Base-by-base conservation (phyloP, 2,329 filamentous ascomycete species). In the Stemphylium beticola region DNA sequence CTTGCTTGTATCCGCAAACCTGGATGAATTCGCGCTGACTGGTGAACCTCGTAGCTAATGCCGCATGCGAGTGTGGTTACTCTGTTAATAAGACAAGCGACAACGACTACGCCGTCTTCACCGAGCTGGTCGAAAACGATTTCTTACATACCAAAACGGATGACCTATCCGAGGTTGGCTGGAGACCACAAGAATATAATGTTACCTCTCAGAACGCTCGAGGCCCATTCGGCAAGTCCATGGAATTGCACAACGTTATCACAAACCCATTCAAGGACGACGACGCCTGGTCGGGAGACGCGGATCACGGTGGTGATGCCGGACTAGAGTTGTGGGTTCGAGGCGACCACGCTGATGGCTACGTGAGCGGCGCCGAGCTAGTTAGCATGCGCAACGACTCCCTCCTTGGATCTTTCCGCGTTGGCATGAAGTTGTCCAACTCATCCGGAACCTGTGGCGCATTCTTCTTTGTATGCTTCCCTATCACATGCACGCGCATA, bases 61-160 rank as follows among this genome's bases (percentile, higher is more conserved):
- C 82, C 4, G 79, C 81, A 57, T 93, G 90, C 76, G 84, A 89
- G 65, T 93, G 90, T 69, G 90, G 90, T 46, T 93, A 91, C 72
- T 82, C 82, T 3, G 74, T 87, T 39, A 78, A 77, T 56, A 74
- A 79, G 34, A 79, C 77, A n/a, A 67, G 75, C 40, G 74, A 76
- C 24, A 61, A 69, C 4, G 53, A 65, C 6, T 66, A 74, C 41
- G 74, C 79, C 36, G 68, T 89, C 47, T 92, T 90, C 71, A 91
- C 87, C 2, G 86, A 92, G 55, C 69, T 86, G 10, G 74, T 91
- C 46, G 89, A 92, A 68, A 87, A 87, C 17, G 87, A 93, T 75
- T 93, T 93, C 68, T 76, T 86, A 3, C 83, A 84, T 55, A 68
- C 84, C 33, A 75, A 85, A 41, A 75, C 79, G 14, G 66, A 76